phyloP scores from a whole-genome alignment of 495 filamentous ascomycete genomes.

The Hypoxylon fragiforme region DNA sequence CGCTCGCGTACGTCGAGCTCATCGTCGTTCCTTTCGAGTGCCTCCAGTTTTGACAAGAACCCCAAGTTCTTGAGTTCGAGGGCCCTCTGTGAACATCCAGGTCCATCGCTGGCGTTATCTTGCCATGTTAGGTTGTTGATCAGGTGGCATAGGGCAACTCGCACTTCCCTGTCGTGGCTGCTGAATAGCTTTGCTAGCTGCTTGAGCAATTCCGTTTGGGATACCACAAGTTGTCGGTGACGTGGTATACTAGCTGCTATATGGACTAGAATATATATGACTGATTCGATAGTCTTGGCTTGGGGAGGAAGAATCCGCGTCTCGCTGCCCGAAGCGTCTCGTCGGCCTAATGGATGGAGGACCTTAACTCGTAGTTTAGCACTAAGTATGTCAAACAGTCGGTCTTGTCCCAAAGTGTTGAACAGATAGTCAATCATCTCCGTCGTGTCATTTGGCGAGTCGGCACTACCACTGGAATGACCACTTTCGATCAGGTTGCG shows the following conservation, averaged over 20 bases:
- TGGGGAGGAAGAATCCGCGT: slow-evolving; percentile 58
- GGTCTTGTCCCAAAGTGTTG: slow-evolving; percentile 69
- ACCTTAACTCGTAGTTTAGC: slow-evolving; percentile 68
- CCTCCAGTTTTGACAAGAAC: slow-evolving; percentile 65
- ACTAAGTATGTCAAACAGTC: slow-evolving; percentile 73
- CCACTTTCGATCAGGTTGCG: slow-evolving; percentile 81
- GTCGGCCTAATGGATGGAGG: slow-evolving; percentile 48
- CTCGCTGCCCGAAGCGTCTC: slow-evolving; percentile 34
- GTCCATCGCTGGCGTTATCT: slow-evolving; percentile 69
- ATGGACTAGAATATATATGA: slow-evolving; percentile 79
- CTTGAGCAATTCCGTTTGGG: slow-evolving; percentile 59
- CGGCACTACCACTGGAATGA: slow-evolving; percentile 65
- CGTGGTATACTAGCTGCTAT: slow-evolving; percentile 76
- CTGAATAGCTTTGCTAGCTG: slow-evolving; percentile 74
- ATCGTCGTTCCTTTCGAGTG: slow-evolving; percentile 65
- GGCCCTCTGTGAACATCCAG: slow-evolving; percentile 64
- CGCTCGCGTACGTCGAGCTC: slow-evolving; percentile 83
- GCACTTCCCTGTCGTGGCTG: slow-evolving; percentile 69
- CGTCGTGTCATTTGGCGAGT: slow-evolving; percentile 54
- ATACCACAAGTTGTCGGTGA: slow-evolving; percentile 68
- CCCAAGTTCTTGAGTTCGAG: slow-evolving; percentile 70
- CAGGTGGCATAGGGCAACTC: slow-evolving; percentile 75
- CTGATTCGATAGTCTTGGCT: slow-evolving; percentile 71
- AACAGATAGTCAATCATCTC: slow-evolving; percentile 90
- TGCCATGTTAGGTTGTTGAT: slow-evolving; percentile 80